phyloP scores from a whole-genome alignment of 371 early-diverging fungal species.

The Mortierella polycephala region DNA sequence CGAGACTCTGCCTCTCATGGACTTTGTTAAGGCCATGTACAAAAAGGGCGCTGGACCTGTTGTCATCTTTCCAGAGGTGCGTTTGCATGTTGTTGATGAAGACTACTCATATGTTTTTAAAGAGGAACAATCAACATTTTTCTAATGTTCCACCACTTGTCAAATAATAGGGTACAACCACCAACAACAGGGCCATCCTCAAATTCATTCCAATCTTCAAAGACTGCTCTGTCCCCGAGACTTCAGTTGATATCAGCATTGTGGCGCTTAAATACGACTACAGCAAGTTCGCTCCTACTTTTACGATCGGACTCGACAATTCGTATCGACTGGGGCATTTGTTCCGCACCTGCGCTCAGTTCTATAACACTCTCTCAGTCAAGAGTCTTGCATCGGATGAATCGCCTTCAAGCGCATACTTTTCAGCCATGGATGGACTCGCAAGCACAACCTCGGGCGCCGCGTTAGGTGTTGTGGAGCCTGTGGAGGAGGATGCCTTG shows the following conservation, averaged over 20 bases:
- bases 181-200: constrained; percentile 87
- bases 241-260: constrained; percentile 65
- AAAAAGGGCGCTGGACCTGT: constrained; percentile 69
- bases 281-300: constrained; percentile 73
- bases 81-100: neutral
- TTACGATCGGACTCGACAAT: constrained; percentile 63
- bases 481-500: constrained; percentile 62
- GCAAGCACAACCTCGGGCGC: constrained; percentile 43
- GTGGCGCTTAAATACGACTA: constrained; percentile 81
- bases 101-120: neutral
- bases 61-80: constrained; percentile 85
- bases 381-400: constrained; percentile 64
- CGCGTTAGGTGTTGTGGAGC: constrained; percentile 51
- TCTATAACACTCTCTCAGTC: constrained; percentile 69
- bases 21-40: constrained; percentile 63
- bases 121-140: neutral
- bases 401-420: constrained; percentile 55
- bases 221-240: constrained; percentile 61
- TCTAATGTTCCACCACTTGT: neutral
- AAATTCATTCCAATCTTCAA: constrained; percentile 79
- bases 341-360: constrained; percentile 68
- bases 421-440: constrained; percentile 32
- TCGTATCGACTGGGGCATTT: constrained; percentile 64
- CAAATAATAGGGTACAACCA: constrained; percentile 76
- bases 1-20: constrained; percentile 57